A percentile compares a stretch with the other conserved stretches of the same genome.
Evolutionary conservation across 2,329 filamentous ascomycete genomes (phyloP).

Genomic region (Alternaria alternata): DNA sequence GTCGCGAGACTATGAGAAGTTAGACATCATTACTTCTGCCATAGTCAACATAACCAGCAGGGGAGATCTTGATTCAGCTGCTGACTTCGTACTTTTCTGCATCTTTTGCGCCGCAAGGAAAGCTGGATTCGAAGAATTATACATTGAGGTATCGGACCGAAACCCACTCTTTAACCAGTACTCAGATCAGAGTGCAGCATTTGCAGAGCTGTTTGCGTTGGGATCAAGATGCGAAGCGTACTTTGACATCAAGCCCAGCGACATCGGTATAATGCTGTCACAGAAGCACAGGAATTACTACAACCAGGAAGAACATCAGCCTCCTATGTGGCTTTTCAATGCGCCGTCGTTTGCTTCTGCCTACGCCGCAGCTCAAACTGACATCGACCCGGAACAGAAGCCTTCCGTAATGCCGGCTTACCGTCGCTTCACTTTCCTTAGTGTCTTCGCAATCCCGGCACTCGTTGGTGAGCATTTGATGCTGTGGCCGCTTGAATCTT

Average conservation of each 20-base stretch:
- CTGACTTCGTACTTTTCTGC: conserved; percentile 65
- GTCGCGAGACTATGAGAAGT: conserved; percentile 38
- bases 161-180: conserved; percentile 69
- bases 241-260: conserved; percentile 61
- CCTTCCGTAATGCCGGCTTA: conserved; percentile 56
- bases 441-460: conserved; percentile 69
- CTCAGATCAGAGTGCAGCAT: conserved; percentile 69
- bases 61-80: conserved; percentile 39
- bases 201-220: conserved; percentile 69
- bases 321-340: conserved; percentile 60
- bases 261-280: conserved; percentile 47
- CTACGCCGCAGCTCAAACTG: conserved; percentile 62
- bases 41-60: conserved; percentile 34
- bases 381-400: conserved; percentile 59
- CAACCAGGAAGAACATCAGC: conserved; percentile 53
- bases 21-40: conserved; percentile 43
- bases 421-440: conserved; percentile 64
- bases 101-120: conserved; percentile 66
- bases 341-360: conserved; percentile 60
- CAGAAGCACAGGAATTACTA: conserved; percentile 55
- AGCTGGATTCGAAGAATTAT: conserved; percentile 68
- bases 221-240: conserved; percentile 70
- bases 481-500: not conserved
- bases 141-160: conserved; percentile 68
- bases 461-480: conserved; percentile 54